Conservation (phyloP, 129 eudicot species). For the Centaurea solstitialis region DNA sequence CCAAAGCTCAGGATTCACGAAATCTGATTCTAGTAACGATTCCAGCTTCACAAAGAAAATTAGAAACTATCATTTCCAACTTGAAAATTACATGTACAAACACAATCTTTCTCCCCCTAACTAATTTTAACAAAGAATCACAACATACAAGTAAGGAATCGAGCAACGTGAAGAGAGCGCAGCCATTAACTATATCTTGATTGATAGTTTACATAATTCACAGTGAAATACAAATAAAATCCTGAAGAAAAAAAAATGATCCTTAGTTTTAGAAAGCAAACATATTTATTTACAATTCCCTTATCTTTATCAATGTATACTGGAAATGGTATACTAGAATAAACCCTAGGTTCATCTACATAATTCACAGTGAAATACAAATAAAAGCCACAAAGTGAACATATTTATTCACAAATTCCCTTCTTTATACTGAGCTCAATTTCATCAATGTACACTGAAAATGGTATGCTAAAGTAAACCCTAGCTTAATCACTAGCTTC, state of each 20-base stretch:
- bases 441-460: neutral
- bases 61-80: neutral
- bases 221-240: neutral
- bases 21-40: neutral
- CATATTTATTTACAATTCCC: neutral
- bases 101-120: neutral
- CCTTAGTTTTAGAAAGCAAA: neutral
- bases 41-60: neutral
- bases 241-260: neutral
- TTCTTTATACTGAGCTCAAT: neutral
- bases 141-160: neutral
- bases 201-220: neutral
- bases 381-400: neutral
- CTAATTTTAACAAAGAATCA: neutral
- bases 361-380: neutral
- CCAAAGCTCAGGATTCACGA: neutral
- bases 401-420: neutral
- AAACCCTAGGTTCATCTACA: neutral
- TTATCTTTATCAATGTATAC: neutral
- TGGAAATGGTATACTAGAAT: neutral
- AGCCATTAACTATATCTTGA: neutral
- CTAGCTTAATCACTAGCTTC: neutral
- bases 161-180: neutral
- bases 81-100: neutral
- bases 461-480: neutral